These are phyloP conservation scores for Linum trigynum DNA, from an alignment of 345 rosid genomes.

Conservation along the genomic window DNA sequence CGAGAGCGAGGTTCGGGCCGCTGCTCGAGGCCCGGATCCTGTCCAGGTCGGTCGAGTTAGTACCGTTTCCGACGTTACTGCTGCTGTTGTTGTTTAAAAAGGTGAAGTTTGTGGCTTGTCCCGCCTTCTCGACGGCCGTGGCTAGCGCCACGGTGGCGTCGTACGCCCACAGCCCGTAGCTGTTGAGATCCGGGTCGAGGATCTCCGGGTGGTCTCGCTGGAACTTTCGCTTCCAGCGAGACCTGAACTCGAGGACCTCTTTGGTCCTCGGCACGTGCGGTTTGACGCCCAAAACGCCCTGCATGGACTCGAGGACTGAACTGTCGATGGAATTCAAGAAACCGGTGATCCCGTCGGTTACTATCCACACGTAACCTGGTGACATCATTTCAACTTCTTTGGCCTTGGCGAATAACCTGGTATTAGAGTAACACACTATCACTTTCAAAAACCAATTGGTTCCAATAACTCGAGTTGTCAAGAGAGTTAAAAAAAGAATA, in stretches of 20 bases:
- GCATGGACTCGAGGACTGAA: constrained; percentile 19
- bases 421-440: no score
- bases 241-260: constrained; percentile 13
- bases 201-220: constrained; percentile 11
- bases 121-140: constrained; percentile 24
- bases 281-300: constrained; percentile 33
- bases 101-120: not conserved
- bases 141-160: constrained; percentile 38
- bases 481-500: no score
- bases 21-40: constrained; percentile 14
- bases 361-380: not conserved
- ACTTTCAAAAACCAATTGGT: no score
- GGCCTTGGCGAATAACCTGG: not conserved
- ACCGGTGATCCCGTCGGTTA: constrained; percentile 20
- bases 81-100: constrained; percentile 6
- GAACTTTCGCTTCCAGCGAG: constrained; percentile 26
- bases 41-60: constrained; percentile 8
- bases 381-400: not conserved
- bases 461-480: no score
- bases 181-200: constrained; percentile 8
- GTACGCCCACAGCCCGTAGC: constrained; percentile 27
- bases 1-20: constrained; percentile 19
- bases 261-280: constrained; percentile 17
- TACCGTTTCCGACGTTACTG: no score
- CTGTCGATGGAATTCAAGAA: constrained; percentile 3